Evolutionary conservation across 2,329 filamentous ascomycete species (phyloP).

Genomic region (Ilyonectria robusta): DNA sequence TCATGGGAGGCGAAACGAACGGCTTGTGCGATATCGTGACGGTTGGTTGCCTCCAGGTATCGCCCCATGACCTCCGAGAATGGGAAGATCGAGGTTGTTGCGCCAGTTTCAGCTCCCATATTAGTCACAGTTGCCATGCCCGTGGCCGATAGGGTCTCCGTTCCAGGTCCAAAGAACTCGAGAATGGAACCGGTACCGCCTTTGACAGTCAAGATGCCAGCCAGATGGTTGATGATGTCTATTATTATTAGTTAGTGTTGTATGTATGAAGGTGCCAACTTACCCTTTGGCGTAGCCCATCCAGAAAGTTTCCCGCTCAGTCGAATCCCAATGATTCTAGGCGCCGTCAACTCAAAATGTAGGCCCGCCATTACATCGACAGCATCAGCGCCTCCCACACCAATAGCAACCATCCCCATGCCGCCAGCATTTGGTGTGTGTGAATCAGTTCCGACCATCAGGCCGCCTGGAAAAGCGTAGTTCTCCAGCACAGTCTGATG

Average conservation of each 20-base stretch:
- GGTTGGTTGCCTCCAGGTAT: conserved; percentile 93
- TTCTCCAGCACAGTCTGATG: conserved; percentile 99
- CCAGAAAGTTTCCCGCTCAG: conserved; percentile 90
- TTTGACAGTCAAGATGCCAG: conserved; percentile 97
- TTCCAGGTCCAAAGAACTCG: conserved; percentile 81
- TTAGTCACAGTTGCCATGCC: conserved; percentile 87
- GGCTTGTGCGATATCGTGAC: conserved; percentile 92
- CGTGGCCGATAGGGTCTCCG: conserved; percentile 78
- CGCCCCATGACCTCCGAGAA: conserved; percentile 99
- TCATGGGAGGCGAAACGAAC: conserved; percentile 87
- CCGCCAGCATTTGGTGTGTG: conserved; percentile 98
- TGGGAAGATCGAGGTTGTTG: conserved; percentile 95
- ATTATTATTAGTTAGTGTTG: conserved; percentile 6
- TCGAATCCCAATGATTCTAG: conserved; percentile 96
- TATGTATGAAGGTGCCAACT: conserved; percentile 9
- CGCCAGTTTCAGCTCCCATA: conserved; percentile 81
- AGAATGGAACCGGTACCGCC: conserved; percentile 94
- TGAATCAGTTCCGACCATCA: conserved; percentile 97
- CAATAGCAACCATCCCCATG: conserved; percentile 94
- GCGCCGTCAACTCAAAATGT: conserved; percentile 98
- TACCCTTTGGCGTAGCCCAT: conserved; percentile 96
- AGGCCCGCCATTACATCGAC: conserved; percentile 98
- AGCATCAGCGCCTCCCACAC: conserved; percentile 97
- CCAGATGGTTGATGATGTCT: conserved; percentile 98
- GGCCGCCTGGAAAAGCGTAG: conserved; percentile 98